Base-by-base conservation (phyloP, 1,284 basidiomycete genomes). In the Trichosporon coremiiforme region DNA sequence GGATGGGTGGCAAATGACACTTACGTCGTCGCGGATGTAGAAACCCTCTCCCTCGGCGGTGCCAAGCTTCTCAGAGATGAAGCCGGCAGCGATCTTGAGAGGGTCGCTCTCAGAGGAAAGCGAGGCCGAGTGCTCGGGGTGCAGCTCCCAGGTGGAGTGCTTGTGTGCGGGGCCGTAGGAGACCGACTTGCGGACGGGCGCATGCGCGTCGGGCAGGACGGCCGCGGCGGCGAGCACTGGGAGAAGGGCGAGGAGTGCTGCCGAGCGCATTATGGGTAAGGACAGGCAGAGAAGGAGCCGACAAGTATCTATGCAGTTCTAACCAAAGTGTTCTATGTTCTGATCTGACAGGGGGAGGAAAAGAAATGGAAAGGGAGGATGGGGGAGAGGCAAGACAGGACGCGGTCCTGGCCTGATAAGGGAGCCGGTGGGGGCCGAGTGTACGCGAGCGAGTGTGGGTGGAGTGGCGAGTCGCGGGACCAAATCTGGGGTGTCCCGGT, bases 101-200 rank as follows among this genome's bases (percentile, higher is more conserved):
- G 70, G 70, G 71, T 78, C 76, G 60, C 45, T 66, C 67, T 71
- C 4, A 53, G 68, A 67, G 29, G 62, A 64, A 15, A 69, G 13
- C 31, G 62, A 33, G 17, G 65, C 67, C 47, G 73, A 60, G 25
- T 36, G 68, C 73, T 85, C 84, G 10, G 86, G 87, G 72, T 82
- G 85, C n/a, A 88, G 84, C 69, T 86, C 83, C 84, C 90, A 93
- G 45, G 87, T 86, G 5, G 91, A 89, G 79, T 93, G 90, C 10
- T 89, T 87, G 74, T 89, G 90, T 20, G 86, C 83, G 15, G 92
- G 91, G 17, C 92, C 92, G 79, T 93, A 94, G 12, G 89, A 88
- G 65, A 94, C 86, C 0, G 91, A 88, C 89, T 94, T 93, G 77
- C 92, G 88, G 53, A 66, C 70, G 65, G 65, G 66, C 65, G 66